These are phyloP conservation scores for Chlorella sp. DNA, from an alignment of 139 green algal genomes.

Conservation along the genomic window DNA sequence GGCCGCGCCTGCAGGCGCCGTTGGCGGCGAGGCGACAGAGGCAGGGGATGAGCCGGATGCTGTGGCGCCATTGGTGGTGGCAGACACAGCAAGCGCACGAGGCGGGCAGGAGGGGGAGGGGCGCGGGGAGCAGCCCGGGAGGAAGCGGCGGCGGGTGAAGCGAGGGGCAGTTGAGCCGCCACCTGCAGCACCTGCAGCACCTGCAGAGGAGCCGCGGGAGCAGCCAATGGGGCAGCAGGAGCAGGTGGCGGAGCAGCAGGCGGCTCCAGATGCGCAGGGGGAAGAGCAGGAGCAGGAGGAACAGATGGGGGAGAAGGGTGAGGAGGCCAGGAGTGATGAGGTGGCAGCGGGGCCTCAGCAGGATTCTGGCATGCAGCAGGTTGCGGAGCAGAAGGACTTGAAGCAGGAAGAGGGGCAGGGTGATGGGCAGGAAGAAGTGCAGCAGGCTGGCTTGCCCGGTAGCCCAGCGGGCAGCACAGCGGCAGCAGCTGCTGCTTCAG, in stretches of 20 bases:
- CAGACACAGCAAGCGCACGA: not conserved
- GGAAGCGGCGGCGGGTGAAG: not conserved
- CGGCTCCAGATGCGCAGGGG: not conserved
- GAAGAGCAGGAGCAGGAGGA: not conserved
- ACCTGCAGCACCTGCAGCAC: not conserved
- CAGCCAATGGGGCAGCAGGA: not conserved
- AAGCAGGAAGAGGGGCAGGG: not conserved
- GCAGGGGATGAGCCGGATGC: no score
- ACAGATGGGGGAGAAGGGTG: not conserved
- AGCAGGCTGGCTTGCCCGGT: not conserved
- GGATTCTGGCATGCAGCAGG: not conserved
- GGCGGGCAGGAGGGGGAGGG: not conserved
- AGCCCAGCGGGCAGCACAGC: not conserved
- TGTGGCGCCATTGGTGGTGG: not conserved
- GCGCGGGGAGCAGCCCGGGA: not conserved
- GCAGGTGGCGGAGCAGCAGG: not conserved
- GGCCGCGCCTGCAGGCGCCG: not conserved
- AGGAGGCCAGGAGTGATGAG: not conserved
- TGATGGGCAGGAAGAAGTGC: not conserved
- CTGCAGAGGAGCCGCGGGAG: not conserved
- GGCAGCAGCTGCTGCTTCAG: not conserved
- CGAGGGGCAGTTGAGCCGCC: not conserved
- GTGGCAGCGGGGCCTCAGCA: not conserved
- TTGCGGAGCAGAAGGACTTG: not conserved
- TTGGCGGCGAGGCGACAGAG: no score